phyloP scores from a whole-genome alignment of 2,329 filamentous ascomycete genomes.

The Dactylellina cionopaga region DNA sequence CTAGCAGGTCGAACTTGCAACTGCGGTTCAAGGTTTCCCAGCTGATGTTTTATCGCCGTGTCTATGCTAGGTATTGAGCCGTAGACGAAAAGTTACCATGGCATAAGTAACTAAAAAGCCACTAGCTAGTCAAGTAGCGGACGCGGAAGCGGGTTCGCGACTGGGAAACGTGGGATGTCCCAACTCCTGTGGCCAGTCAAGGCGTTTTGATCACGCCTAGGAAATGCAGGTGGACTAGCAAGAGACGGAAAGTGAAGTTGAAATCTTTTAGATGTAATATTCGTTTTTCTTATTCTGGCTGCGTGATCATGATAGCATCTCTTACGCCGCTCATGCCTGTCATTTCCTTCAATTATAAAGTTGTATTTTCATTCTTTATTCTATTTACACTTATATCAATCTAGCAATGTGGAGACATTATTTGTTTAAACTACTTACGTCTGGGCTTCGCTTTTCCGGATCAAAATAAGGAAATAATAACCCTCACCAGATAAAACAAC shows the following conservation, averaged over 20 bases:
- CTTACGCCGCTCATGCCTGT: slow-evolving; percentile 16
- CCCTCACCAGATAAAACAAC: slow-evolving; percentile 2
- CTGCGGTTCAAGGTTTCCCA: slow-evolving; percentile 38
- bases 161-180: slow-evolving; percentile 52
- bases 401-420: slow-evolving; percentile 30
- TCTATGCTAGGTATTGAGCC: slow-evolving; percentile 11
- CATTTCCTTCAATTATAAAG: slow-evolving; percentile 32
- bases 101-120: slow-evolving; percentile 47
- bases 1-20: slow-evolving; percentile 39
- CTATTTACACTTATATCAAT: slow-evolving; percentile 28
- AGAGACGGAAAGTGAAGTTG: neutral
- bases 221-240: neutral
- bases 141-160: slow-evolving; percentile 52
- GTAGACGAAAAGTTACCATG: slow-evolving; percentile 49
- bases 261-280: slow-evolving; percentile 8
- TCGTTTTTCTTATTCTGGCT: neutral
- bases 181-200: slow-evolving; percentile 32
- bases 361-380: slow-evolving; percentile 10
- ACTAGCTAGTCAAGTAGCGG: slow-evolving; percentile 50
- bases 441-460: slow-evolving; percentile 17
- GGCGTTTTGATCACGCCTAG: slow-evolving; percentile 2
- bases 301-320: slow-evolving; percentile 5
- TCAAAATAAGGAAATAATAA: slow-evolving; percentile 36
- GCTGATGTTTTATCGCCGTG: slow-evolving; percentile 10
- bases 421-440: slow-evolving; percentile 23